Percentiles rank a stretch among this genome's conserved stretches.
phyloP scores from a whole-genome alignment of 768 basidiomycete genomes.

The Mycena belliarum region DNA sequence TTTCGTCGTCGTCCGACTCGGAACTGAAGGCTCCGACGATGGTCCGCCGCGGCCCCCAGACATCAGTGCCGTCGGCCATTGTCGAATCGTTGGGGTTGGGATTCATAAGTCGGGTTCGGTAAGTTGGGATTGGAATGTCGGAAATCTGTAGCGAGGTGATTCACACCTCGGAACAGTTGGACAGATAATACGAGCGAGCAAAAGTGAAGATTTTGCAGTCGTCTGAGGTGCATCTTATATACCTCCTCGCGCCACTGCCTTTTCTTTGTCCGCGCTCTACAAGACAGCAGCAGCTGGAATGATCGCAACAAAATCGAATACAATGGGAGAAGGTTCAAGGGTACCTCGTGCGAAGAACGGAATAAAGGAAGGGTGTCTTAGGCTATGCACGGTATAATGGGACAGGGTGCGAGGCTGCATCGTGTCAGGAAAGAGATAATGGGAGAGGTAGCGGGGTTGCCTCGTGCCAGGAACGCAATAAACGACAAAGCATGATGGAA shows the following conservation, averaged over 20 bases:
- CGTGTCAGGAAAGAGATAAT: too few relatives aligned
- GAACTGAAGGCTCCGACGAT: too few relatives aligned
- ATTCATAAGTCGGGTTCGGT: too few relatives aligned
- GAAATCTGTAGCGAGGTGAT: not conserved
- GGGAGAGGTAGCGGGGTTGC: too few relatives aligned
- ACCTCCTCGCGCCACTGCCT: too few relatives aligned
- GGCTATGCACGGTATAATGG: not conserved
- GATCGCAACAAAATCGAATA: too few relatives aligned
- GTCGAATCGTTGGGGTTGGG: too few relatives aligned
- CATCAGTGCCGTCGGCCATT: not conserved
- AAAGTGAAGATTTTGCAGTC: not conserved
- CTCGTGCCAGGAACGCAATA: too few relatives aligned
- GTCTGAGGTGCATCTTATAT: not conserved
- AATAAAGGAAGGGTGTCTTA: not conserved
- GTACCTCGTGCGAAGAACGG: not conserved
- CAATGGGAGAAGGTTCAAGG: not conserved
- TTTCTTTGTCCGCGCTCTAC: too few relatives aligned
- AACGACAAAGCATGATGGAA: too few relatives aligned
- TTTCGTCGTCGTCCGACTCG: too few relatives aligned
- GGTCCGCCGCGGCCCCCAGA: not conserved
- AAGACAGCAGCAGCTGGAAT: not conserved
- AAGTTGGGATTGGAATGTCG: not conserved
- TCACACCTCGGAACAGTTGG: not conserved
- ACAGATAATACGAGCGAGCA: not conserved
- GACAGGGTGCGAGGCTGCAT: too few relatives aligned